phyloP scores from a whole-genome alignment of 2,329 filamentous ascomycete species.

The Trichoderma sp. region DNA sequence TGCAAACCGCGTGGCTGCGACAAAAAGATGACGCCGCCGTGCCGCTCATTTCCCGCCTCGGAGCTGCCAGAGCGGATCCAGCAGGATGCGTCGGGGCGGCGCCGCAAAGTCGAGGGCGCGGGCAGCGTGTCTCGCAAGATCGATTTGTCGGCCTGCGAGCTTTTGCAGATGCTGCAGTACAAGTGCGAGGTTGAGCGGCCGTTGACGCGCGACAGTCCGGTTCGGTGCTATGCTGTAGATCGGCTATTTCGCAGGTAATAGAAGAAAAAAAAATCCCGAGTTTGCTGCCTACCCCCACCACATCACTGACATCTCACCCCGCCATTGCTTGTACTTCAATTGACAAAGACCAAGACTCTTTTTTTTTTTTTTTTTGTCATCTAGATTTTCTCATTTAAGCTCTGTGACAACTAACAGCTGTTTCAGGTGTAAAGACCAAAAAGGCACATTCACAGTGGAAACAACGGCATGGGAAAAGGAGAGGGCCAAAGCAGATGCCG shows the following conservation, averaged over 20 bases:
- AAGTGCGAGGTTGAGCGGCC: constrained; percentile 59
- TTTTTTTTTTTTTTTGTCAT: not conserved
- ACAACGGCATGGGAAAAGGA: constrained; percentile 65
- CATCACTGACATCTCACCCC: not conserved
- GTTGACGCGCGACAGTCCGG: constrained; percentile 49
- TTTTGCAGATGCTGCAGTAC: constrained; percentile 64
- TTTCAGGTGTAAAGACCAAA: constrained; percentile 60
- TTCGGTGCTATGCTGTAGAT: constrained; percentile 61
- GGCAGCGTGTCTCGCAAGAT: constrained; percentile 43
- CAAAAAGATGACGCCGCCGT: constrained; percentile 60
- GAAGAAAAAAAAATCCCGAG: constrained; percentile 34
- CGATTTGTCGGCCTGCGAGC: constrained; percentile 59
- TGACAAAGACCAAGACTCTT: not conserved
- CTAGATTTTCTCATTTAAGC: not conserved
- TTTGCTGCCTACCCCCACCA: constrained; percentile 1
- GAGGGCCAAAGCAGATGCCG: constrained; percentile 27
- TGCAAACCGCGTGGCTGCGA: not conserved
- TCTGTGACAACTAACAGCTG: not conserved
- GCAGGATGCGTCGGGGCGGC: constrained; percentile 51
- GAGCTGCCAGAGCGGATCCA: constrained; percentile 57
- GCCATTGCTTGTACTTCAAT: not conserved
- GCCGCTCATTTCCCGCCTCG: constrained; percentile 56
- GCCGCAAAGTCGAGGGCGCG: constrained; percentile 53
- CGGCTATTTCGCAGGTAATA: constrained; percentile 62
- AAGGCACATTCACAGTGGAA: constrained; percentile 63